A percentile compares a stretch with the other conserved stretches of the same genome.
Conservation (phyloP, 257 asterid species). For the Lavandula angustifolia region DNA sequence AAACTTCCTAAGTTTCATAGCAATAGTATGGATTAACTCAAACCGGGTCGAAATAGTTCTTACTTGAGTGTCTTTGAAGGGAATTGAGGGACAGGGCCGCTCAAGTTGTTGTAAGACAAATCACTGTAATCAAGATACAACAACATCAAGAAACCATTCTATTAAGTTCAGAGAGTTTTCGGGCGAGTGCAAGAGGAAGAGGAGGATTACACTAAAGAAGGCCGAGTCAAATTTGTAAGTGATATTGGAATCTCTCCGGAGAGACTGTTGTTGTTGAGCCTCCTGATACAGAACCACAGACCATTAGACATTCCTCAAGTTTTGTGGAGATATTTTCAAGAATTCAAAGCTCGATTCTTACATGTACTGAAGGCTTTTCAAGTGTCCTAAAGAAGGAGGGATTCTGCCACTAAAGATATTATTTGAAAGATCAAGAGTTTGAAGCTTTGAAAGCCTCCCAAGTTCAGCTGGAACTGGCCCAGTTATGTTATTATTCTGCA, state of each 20-base stretch:
- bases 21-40: not conserved
- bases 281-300: conserved; percentile 50
- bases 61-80: conserved; percentile 88
- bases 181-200: conserved; percentile 22
- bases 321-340: not conserved
- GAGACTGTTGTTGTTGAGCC: conserved; percentile 86
- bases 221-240: conserved; percentile 71
- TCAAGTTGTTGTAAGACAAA: conserved; percentile 91
- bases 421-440: conserved; percentile 86
- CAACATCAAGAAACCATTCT: conserved; percentile 16
- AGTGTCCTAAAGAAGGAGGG: conserved; percentile 64
- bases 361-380: conserved; percentile 76
- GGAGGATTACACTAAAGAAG: conserved; percentile 69
- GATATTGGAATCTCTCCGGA: conserved; percentile 74
- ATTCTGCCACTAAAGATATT: conserved; percentile 66
- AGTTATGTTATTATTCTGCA: conserved; percentile 85
- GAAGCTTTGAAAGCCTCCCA: conserved; percentile 77
- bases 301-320: conserved; percentile 7
- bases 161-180: not conserved
- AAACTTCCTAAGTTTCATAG: conserved; percentile 24
- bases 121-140: conserved; percentile 56
- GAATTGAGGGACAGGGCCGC: conserved; percentile 77
- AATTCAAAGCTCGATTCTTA: conserved; percentile 37
- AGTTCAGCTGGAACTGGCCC: conserved; percentile 75
- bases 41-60: conserved; percentile 28